A percentile compares a stretch with the other conserved stretches of the same genome.
These are phyloP conservation scores for Protoeuglena noctilucae DNA, from an alignment of 139 green algal genomes.

Conservation along the genomic window DNA sequence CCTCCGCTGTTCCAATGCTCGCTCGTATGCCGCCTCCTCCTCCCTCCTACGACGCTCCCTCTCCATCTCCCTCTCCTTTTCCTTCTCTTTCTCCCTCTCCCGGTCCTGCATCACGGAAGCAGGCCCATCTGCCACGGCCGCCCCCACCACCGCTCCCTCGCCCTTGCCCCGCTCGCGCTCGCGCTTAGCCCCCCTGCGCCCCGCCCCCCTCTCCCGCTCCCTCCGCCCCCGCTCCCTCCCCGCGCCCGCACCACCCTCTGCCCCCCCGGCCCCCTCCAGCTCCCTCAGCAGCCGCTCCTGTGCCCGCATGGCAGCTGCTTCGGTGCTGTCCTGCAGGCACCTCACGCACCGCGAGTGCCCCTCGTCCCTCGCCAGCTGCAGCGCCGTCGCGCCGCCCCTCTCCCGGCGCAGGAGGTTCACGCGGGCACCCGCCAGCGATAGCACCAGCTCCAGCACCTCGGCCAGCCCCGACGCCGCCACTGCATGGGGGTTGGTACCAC, in stretches of 20 bases:
- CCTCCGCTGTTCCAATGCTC: too few species aligned
- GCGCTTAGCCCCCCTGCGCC: too few species aligned
- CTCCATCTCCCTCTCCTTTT: not conserved
- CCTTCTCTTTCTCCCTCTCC: not conserved
- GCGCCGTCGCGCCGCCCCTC: slow-evolving; percentile 15
- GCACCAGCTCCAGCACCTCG: slow-evolving; percentile 14
- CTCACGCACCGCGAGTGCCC: slow-evolving; percentile 7
- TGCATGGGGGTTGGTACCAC: too few species aligned
- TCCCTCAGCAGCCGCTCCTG: slow-evolving; percentile 26
- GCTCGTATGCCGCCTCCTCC: too few species aligned
- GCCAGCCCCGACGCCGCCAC: slow-evolving; percentile 16
- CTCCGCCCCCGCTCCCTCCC: not conserved
- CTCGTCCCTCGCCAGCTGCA: slow-evolving; percentile 23
- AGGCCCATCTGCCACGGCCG: too few species aligned
- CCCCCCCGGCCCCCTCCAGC: slow-evolving; percentile 8
- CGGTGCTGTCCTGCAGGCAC: slow-evolving; percentile 22
- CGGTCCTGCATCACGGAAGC: too few species aligned
- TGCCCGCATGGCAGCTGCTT: slow-evolving; percentile 15
- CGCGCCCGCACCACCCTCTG: not conserved
- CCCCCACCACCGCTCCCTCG: too few species aligned
- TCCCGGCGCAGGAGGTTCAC: slow-evolving; percentile 30
- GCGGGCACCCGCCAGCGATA: slow-evolving; percentile 7
- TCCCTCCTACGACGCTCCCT: not conserved
- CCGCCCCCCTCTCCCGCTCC: too few species aligned
- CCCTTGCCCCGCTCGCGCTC: too few species aligned